Base-by-base conservation (phyloP, 805 yeast species). In the Jamesozyma rosinii region DNA sequence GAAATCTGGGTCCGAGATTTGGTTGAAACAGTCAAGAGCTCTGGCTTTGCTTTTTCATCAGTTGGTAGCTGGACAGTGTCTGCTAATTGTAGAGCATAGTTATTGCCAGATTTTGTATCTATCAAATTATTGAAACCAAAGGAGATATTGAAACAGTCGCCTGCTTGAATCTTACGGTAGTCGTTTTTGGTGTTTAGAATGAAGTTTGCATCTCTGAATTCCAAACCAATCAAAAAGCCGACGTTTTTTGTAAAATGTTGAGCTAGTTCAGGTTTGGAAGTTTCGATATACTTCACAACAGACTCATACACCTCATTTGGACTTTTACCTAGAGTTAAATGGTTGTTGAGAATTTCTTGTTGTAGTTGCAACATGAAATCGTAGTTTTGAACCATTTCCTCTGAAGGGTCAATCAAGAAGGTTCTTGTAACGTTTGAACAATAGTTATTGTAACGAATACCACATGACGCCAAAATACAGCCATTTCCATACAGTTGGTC, bases 151-250 rank as follows among this genome's bases (percentile, higher is more conserved):
- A 87, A 73, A 18, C 86, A 79, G 53, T 86, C 80, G 35, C 89
- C 90, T 46, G 79, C 82, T 45, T 72, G 72, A 40, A 90, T 66
- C 19, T 61, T 65, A 51, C 90, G 71, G 33, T 53, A 49, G 24
- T 81, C 83, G 60, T 78, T 83, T 55, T 84, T 88, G 21, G 76
- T 71, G 56, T 83, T 84, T 42, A 90, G 67, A 15, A 87, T 71
- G 49, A 84, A 77, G 2, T 81, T 68, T 0, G 89, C 72, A 61
- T 88, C 96, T 64, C 95, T 75, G 57, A 85, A 86, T 56, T 87
- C 96, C 48, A 90, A 74, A 46, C 97, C 97, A 44, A 85, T 81
- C 44, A 85, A 70, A 75, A 92, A 85, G 42, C 97, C 97, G 49
- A 81, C 75, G 55, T 85, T 85, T 57, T 83, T 83, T 39, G 88